Conservation (phyloP, 2,329 filamentous ascomycete genomes). For the Phoma sp. region DNA sequence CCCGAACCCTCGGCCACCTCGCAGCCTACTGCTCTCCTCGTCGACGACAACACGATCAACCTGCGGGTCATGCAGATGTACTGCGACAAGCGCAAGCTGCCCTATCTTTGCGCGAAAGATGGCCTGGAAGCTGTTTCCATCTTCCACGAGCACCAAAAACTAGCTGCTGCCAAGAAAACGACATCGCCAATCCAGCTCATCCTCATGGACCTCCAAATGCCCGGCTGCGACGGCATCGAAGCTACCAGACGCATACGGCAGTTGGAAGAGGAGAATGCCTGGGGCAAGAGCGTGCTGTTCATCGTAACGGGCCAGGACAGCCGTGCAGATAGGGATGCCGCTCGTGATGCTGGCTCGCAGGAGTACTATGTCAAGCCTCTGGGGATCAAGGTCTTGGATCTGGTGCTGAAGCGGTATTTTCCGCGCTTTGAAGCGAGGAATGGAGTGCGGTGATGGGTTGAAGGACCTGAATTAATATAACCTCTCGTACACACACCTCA, state of each 20-base stretch:
- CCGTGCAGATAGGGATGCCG: neutral
- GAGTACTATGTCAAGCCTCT: slow-evolving; percentile 3
- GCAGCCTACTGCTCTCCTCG: neutral
- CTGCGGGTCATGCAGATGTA: slow-evolving; percentile 1
- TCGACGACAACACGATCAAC: neutral
- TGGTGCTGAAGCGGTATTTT: neutral
- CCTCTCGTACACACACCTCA: too few species aligned
- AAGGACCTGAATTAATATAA: too few species aligned
- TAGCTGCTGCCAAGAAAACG: neutral
- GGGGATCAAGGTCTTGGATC: neutral
- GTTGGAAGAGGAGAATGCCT: neutral
- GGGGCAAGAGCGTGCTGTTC: neutral
- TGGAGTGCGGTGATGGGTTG: too few species aligned
- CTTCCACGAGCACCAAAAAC: neutral
- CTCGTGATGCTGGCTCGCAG: neutral
- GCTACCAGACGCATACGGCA: neutral
- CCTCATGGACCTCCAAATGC: slow-evolving; percentile 4
- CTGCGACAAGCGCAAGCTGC: neutral
- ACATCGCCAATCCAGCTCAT: neutral
- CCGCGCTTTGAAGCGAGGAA: neutral
- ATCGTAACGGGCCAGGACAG: slow-evolving; percentile 1
- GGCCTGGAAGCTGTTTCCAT: neutral
- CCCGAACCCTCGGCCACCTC: neutral
- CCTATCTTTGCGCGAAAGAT: neutral
- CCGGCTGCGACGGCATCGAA: neutral